Conservation (phyloP, 768 basidiomycete genomes). For the Glaciozyma antarctica region DNA sequence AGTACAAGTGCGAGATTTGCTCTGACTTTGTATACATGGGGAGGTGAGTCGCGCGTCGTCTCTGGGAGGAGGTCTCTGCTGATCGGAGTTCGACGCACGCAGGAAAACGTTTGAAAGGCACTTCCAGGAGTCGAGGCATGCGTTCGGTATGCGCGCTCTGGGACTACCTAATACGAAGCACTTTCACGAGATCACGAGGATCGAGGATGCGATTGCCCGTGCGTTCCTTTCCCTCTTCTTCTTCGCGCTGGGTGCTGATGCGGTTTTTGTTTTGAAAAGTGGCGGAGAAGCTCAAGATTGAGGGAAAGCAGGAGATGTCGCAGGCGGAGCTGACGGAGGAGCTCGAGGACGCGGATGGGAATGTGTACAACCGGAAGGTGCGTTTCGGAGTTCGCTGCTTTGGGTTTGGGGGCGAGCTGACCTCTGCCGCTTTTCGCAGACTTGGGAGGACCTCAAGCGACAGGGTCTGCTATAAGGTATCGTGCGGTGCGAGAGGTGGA, state of each 20-base stretch:
- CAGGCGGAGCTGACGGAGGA: conserved; percentile 95
- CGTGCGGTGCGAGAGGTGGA: background rate
- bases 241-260: too few species aligned
- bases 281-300: conserved; percentile 92
- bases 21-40: conserved; percentile 96
- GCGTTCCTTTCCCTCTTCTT: conserved; percentile 40
- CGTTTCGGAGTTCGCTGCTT: background rate
- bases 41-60: conserved; percentile 48
- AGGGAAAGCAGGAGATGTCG: conserved; percentile 88
- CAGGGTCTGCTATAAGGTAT: conserved; percentile 29
- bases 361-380: conserved; percentile 86
- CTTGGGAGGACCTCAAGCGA: conserved; percentile 35
- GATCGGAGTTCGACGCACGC: background rate
- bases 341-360: conserved; percentile 94
- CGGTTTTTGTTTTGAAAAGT: conserved; percentile 46
- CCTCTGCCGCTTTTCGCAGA: conserved; percentile 4
- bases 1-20: conserved; percentile 95
- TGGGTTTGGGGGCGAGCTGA: background rate
- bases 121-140: conserved; percentile 95
- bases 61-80: background rate
- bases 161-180: conserved; percentile 97
- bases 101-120: conserved; percentile 95
- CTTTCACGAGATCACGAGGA: conserved; percentile 96
- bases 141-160: conserved; percentile 94
- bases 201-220: conserved; percentile 92